Conservation (phyloP, 2,329 filamentous ascomycete species). For the Leptographium radiaticola region DNA sequence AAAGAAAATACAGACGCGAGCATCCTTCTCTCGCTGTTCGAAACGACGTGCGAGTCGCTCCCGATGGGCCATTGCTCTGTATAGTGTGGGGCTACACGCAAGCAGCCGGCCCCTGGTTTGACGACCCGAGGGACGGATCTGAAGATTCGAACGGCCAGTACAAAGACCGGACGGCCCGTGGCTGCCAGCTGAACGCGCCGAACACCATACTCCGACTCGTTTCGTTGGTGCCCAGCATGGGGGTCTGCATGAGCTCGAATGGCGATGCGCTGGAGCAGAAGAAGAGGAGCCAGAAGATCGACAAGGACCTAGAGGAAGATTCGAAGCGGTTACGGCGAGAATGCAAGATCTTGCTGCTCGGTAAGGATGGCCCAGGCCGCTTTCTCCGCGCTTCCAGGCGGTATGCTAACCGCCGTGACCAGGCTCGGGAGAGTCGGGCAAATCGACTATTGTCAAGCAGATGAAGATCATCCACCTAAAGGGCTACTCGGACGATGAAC, state of each 20-base stretch:
- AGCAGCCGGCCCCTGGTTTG: not conserved
- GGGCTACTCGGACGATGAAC: conserved; percentile 87
- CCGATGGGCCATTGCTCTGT: not conserved
- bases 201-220: not conserved
- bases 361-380: conserved; percentile 36
- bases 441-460: conserved; percentile 98
- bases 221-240: conserved; percentile 43
- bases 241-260: conserved; percentile 80
- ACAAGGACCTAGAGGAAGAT: conserved; percentile 87
- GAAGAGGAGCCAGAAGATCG: conserved; percentile 93
- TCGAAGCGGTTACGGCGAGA: conserved; percentile 84
- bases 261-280: conserved; percentile 83
- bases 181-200: too few relatives aligned
- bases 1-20: not conserved
- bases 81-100: conserved; percentile 3
- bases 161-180: not conserved
- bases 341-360: conserved; percentile 95
- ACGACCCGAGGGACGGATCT: not conserved
- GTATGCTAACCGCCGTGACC: conserved; percentile 1
- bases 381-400: not conserved
- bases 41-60: not conserved
- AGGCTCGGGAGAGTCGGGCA: conserved; percentile 97
- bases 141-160: not conserved
- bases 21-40: not conserved
- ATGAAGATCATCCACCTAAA: conserved; percentile 99